Conservation (phyloP, 2,329 filamentous ascomycete genomes). For the Neopestalotiopsis sp. region DNA sequence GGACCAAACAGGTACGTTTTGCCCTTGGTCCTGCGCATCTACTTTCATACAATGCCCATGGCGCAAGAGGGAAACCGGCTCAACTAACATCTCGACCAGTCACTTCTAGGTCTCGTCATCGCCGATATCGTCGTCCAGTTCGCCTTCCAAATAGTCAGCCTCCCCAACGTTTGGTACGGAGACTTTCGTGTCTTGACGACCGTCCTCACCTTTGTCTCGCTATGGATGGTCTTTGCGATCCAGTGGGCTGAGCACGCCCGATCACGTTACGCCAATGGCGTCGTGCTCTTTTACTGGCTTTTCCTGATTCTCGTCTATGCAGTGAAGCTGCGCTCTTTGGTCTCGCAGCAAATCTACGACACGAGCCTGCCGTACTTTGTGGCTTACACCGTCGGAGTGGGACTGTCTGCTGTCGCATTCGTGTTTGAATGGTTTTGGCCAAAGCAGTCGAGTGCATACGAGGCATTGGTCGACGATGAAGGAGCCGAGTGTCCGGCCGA, state of each 20-base stretch:
- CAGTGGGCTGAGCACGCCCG: constrained; percentile 89
- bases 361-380: constrained; percentile 76
- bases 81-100: constrained; percentile 35
- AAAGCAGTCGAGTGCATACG: constrained; percentile 71
- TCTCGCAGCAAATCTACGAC: constrained; percentile 76
- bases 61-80: background rate
- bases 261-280: constrained; percentile 82
- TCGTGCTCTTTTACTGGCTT: constrained; percentile 92
- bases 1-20: constrained; percentile 78
- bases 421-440: constrained; percentile 84
- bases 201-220: constrained; percentile 71
- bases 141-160: constrained; percentile 74
- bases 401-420: constrained; percentile 73
- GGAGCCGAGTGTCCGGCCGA: constrained; percentile 73
- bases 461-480: constrained; percentile 61
- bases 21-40: background rate
- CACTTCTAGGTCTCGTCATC: constrained; percentile 71
- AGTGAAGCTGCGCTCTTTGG: constrained; percentile 84
- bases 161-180: constrained; percentile 72
- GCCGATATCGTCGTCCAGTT: constrained; percentile 75
- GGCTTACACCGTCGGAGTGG: constrained; percentile 75
- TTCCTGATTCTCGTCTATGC: constrained; percentile 79
- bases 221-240: constrained; percentile 76
- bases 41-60: background rate
- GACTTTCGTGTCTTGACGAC: constrained; percentile 91